Evolutionary conservation across 345 rosid genomes (phyloP).

Genomic region (Brassica cretica): DNA sequence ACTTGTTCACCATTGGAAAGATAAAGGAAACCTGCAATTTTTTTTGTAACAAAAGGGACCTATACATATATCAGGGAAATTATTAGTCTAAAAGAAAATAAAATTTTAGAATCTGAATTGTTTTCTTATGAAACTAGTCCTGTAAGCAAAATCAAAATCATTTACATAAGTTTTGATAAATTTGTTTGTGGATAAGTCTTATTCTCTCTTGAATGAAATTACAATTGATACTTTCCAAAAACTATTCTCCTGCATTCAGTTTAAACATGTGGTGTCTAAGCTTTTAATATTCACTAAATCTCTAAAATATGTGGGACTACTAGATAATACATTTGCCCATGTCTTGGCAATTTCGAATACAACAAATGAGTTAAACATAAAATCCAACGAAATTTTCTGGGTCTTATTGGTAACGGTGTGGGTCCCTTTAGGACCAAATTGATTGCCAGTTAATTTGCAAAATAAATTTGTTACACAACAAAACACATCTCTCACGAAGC

Average conservation of each 20-base stretch:
- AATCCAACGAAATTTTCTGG: slow-evolving; percentile 23
- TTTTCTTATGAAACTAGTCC: background rate
- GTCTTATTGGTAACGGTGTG: slow-evolving; percentile 28
- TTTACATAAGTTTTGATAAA: background rate
- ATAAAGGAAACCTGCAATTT: background rate
- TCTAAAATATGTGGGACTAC: background rate
- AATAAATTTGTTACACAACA: slow-evolving; percentile 27
- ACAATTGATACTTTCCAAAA: background rate
- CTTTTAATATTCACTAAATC: background rate
- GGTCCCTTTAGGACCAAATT: slow-evolving; percentile 56
- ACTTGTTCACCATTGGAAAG: slow-evolving; percentile 31
- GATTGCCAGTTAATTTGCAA: slow-evolving; percentile 61
- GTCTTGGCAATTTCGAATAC: slow-evolving; percentile 32
- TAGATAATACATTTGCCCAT: slow-evolving; percentile 39
- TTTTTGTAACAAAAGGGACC: too few relatives aligned
- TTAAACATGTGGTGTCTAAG: slow-evolving; percentile 15
- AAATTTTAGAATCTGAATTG: background rate
- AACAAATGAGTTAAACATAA: slow-evolving; percentile 24
- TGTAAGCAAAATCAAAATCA: background rate
- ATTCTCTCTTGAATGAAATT: background rate
- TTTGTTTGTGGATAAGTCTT: background rate
- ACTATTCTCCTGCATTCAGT: background rate
- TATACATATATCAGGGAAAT: background rate
- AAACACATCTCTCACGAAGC: slow-evolving; percentile 26
- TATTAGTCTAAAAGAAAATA: background rate